phyloP scores from a whole-genome alignment of 1,284 basidiomycete genomes.

The Stygiomarasmius scandens region DNA sequence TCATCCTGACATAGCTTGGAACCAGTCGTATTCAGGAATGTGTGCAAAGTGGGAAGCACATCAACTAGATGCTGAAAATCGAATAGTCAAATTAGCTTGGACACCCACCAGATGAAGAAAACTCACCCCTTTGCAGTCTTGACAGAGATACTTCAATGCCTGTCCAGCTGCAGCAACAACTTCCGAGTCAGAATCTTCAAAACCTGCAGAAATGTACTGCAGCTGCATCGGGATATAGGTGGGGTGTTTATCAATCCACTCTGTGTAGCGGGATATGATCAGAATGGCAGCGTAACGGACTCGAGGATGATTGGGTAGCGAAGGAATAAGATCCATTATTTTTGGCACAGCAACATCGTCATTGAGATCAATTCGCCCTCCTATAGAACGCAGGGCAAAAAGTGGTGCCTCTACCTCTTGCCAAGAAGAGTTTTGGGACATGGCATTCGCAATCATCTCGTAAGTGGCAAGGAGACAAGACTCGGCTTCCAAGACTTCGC shows the following conservation, averaged over 20 bases:
- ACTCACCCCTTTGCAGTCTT: conserved; percentile 87
- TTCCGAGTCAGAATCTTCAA: conserved; percentile 78
- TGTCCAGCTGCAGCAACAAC: conserved; percentile 95
- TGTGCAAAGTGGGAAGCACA: conserved; percentile 89
- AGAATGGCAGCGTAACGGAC: conserved; percentile 95
- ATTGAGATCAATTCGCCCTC: conserved; percentile 85
- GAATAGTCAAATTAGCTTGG: conserved; percentile 12
- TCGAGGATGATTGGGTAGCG: conserved; percentile 87
- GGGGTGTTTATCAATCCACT: conserved; percentile 94
- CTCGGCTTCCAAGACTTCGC: conserved; percentile 89
- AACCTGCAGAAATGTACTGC: conserved; percentile 91
- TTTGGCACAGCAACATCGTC: conserved; percentile 90
- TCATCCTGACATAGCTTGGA: conserved; percentile 85
- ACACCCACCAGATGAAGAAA: neutral
- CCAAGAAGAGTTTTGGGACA: conserved; percentile 76
- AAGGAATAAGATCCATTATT: conserved; percentile 94
- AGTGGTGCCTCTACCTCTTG: conserved; percentile 98
- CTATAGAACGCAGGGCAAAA: conserved; percentile 99
- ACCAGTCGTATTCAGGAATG: conserved; percentile 83
- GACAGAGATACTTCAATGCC: conserved; percentile 95
- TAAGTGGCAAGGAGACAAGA: conserved; percentile 84
- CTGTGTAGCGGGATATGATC: conserved; percentile 94
- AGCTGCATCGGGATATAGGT: conserved; percentile 86
- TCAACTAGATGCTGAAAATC: conserved; percentile 85
- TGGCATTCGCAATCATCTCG: conserved; percentile 76